A percentile compares a stretch with the other conserved stretches of the same genome.
Conservation (phyloP, 345 rosid genomes). For the Pugionium cornutum region DNA sequence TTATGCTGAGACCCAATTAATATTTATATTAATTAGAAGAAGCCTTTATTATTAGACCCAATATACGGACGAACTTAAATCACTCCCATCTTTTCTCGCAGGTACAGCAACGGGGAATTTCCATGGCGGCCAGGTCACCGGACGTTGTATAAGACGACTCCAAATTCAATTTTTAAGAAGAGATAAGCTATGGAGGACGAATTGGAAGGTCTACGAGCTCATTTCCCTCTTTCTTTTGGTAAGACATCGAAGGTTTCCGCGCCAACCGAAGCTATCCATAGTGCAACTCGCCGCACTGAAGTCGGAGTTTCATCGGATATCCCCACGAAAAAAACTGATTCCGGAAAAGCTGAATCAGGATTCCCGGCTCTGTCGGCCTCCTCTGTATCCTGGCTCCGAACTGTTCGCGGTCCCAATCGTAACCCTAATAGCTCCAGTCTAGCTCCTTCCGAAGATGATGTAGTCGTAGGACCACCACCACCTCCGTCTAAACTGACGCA, state of each 20-base stretch:
- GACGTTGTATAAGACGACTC: not conserved
- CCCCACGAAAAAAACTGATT: slow-evolving; percentile 8
- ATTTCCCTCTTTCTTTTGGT: slow-evolving; percentile 78
- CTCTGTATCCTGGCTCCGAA: slow-evolving; percentile 53
- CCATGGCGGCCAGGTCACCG: slow-evolving; percentile 29
- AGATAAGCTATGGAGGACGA: slow-evolving; percentile 59
- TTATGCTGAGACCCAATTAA: no score
- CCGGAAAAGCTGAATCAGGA: slow-evolving; percentile 27
- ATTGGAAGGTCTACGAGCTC: slow-evolving; percentile 65
- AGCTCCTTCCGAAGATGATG: slow-evolving; percentile 28
- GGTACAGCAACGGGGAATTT: slow-evolving; percentile 8
- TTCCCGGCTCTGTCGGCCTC: slow-evolving; percentile 62
- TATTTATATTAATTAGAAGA: no score
- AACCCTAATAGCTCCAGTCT: slow-evolving; percentile 38
- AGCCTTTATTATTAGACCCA: no score
- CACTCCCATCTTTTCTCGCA: slow-evolving; percentile 10
- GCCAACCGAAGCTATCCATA: slow-evolving; percentile 67
- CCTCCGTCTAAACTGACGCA: slow-evolving; percentile 32
- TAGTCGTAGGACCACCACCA: slow-evolving; percentile 40
- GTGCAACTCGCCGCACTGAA: slow-evolving; percentile 66
- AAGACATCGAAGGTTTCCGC: slow-evolving; percentile 63
- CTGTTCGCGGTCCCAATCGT: slow-evolving; percentile 45
- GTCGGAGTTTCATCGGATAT: slow-evolving; percentile 32
- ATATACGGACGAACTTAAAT: no score
- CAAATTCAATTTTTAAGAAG: slow-evolving; percentile 7